Percentiles rank a stretch among this genome's conserved stretches.
Conservation (phyloP, 352 stramenopile genomes). For the Plasmopara halstedii region DNA sequence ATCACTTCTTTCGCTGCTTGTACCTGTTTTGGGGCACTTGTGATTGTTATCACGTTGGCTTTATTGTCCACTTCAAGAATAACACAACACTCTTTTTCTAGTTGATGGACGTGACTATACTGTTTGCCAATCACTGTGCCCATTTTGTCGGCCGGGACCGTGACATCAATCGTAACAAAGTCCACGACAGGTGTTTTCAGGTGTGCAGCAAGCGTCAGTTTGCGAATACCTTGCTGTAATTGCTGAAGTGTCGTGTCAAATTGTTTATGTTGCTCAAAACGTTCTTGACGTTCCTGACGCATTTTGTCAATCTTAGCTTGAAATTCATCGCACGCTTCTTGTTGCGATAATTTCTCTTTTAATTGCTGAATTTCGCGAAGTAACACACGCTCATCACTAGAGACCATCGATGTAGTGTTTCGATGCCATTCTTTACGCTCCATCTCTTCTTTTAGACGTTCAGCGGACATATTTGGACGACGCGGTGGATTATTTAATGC, state of each 20-base stretch:
- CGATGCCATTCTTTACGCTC: constrained; percentile 46
- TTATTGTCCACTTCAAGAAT: constrained; percentile 62
- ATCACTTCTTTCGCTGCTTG: constrained; percentile 34
- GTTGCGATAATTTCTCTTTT: constrained; percentile 45
- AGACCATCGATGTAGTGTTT: constrained; percentile 66
- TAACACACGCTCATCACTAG: constrained; percentile 62
- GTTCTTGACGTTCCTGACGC: constrained; percentile 47
- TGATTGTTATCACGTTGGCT: constrained; percentile 45
- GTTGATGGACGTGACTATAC: constrained; percentile 42
- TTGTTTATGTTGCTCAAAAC: constrained; percentile 46
- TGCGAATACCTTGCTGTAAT: constrained; percentile 39
- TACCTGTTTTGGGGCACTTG: constrained; percentile 38
- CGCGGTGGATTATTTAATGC: constrained; percentile 64
- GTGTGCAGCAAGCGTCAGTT: constrained; percentile 41
- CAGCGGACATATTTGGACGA: constrained; percentile 43
- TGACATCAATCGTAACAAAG: constrained; percentile 49
- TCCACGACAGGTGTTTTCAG: constrained; percentile 25
- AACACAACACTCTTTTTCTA: constrained; percentile 49
- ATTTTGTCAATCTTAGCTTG: constrained; percentile 48
- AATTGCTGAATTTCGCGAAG: constrained; percentile 60
- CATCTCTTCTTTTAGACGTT: constrained; percentile 51
- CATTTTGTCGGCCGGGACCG: constrained; percentile 54
- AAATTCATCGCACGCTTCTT: constrained; percentile 45
- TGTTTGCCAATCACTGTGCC: constrained; percentile 60
- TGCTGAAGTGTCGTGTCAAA: constrained; percentile 44